Evolutionary conservation across 768 basidiomycete species (phyloP).

Genomic region (Lanmaoa rubissima): DNA sequence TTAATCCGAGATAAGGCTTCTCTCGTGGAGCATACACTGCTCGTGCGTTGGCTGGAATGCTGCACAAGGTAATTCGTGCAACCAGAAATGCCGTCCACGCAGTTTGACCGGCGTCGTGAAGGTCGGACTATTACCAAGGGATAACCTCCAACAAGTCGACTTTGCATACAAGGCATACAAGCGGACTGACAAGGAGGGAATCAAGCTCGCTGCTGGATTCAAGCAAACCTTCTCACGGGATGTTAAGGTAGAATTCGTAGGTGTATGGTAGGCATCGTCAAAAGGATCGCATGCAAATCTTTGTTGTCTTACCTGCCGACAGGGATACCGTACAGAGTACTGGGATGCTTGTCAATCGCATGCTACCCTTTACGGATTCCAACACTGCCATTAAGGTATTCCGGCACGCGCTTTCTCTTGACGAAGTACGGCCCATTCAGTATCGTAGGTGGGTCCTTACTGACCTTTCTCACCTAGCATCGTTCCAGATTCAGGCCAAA

Average conservation of each 20-base stretch:
- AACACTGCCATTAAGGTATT: constrained; percentile 67
- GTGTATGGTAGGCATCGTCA: constrained; percentile 57
- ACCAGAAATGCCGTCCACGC: background rate
- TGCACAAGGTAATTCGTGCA: constrained; percentile 53
- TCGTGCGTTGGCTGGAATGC: constrained; percentile 72
- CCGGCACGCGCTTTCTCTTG: constrained; percentile 74
- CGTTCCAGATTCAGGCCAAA: constrained; percentile 68
- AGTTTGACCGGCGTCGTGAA: constrained; percentile 24
- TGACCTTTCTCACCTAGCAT: constrained; percentile 40
- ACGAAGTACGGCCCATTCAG: constrained; percentile 50
- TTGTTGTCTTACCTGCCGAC: constrained; percentile 3
- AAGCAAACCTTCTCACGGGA: constrained; percentile 66
- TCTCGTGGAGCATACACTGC: constrained; percentile 68
- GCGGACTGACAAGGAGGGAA: constrained; percentile 44
- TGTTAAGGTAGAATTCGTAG: constrained; percentile 77
- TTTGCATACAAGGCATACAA: constrained; percentile 77
- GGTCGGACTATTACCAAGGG: constrained; percentile 69
- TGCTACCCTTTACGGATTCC: constrained; percentile 64
- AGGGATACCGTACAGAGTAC: constrained; percentile 84
- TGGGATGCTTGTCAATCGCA: constrained; percentile 57
- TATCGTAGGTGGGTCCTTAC: background rate
- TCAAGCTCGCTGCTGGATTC: constrained; percentile 58
- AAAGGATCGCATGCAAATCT: background rate
- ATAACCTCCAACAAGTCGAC: constrained; percentile 65
- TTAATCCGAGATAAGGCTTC: constrained; percentile 51